A percentile compares a stretch with the other conserved stretches of the same genome.
phyloP scores from a whole-genome alignment of 352 stramenopile species.

The Phytophthora fragariaefolia region DNA sequence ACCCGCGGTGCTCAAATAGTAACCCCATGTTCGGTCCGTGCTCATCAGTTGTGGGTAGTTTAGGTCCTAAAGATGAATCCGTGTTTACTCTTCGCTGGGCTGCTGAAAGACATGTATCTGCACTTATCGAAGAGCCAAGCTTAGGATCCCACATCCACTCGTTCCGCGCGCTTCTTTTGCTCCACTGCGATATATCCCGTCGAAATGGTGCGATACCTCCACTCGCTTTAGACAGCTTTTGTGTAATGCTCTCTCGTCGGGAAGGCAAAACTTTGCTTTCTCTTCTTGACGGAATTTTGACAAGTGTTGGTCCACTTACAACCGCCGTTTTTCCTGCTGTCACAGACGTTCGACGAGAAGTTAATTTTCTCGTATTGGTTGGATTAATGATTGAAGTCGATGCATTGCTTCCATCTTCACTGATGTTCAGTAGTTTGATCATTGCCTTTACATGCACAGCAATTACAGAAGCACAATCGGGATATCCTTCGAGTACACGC shows the following conservation, averaged over 20 bases:
- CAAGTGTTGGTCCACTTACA: neutral
- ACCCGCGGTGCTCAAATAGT: slow-evolving; percentile 51
- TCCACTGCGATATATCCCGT: slow-evolving; percentile 2
- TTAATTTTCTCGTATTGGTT: neutral
- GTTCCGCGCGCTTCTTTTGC: neutral
- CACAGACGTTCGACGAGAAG: neutral
- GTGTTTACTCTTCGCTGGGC: neutral
- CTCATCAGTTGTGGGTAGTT: neutral
- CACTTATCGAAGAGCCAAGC: neutral
- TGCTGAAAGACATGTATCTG: slow-evolving; percentile 4
- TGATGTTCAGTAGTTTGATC: neutral
- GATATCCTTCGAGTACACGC: slow-evolving; percentile 54
- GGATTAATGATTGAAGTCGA: neutral
- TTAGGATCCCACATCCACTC: neutral
- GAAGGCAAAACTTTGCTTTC: slow-evolving; percentile 46
- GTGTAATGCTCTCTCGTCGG: neutral
- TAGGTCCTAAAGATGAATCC: neutral
- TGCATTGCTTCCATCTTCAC: neutral
- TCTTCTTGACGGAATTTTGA: neutral
- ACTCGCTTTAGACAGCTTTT: neutral
- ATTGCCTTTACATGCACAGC: slow-evolving; percentile 13
- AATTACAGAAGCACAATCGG: slow-evolving; percentile 40
- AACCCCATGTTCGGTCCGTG: neutral
- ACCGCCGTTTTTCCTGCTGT: neutral
- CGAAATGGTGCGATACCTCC: neutral